Base-by-base conservation (phyloP, 768 basidiomycete species). In the Boletellus emodensis region DNA sequence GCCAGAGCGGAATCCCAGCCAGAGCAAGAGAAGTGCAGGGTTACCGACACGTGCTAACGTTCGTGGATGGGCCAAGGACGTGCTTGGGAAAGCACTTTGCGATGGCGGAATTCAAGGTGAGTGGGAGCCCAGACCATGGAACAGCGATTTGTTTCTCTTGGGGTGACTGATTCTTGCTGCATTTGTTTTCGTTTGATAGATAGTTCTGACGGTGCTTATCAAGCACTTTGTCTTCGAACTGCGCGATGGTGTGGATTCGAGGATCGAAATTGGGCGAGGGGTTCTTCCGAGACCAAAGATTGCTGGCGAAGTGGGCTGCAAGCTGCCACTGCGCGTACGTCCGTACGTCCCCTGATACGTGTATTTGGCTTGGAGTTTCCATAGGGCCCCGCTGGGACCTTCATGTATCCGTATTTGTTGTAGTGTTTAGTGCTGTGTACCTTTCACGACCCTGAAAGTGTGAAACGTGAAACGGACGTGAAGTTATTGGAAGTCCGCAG, bases 21-120 rank as follows among this genome's bases (percentile, higher is more conserved):
- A 51, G 58, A 11, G 70, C 72, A 0, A 74, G 72, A 40, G 71
- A 73, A 17, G 64, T 80, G 1, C 73, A 73, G 51, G 77, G 78
- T 2, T 66, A 80, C 51, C 69, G 74, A 0, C 78, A 82, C 58
- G 57, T 80, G 18, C 63, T 82, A n/a, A 75, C 75, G 0, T 82
- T 81, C 55, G 61, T 65, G 1, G 76, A 80, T 52, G 77, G 80
- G 0, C 76, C 76, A 1, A 62, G 77, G 46, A 69, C 61, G 3
- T 82, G 80, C 58, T 45, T 79, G 10, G 80, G 80, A 0, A 74
- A 72, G 49, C 54, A 64, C 8, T 80, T 81, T 56, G 79, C 80
- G 0, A 37, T 81, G 14, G 30, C 62, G 0, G 69, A 70, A 40
- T 39, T 72, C 57, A 71, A 71, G 58, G 71, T 65, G 17, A 6